Conservation (phyloP, 805 yeast species). For the Nakazawaea pomicola region DNA sequence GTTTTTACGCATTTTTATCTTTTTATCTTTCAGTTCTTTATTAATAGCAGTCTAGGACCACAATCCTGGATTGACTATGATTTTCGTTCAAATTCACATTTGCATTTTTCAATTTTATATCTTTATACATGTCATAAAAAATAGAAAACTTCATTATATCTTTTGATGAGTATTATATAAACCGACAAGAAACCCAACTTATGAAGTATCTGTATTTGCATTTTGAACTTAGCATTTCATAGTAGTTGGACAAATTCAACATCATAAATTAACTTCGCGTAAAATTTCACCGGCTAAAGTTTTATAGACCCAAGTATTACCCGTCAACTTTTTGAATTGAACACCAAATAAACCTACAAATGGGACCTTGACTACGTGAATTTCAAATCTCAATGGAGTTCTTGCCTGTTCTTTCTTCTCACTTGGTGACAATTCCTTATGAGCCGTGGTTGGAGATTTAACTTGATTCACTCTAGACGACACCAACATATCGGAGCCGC, state of each 20-base stretch:
- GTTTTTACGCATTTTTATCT: no score
- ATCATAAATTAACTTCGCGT: slow-evolving; percentile 57
- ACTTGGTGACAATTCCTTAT: slow-evolving; percentile 13
- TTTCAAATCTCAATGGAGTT: slow-evolving; percentile 81
- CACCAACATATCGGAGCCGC: slow-evolving; percentile 56
- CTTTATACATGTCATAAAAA: background rate
- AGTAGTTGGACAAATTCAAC: background rate
- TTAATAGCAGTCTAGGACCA: no score
- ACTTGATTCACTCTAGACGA: slow-evolving; percentile 55
- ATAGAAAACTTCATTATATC: no score
- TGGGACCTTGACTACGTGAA: slow-evolving; percentile 88
- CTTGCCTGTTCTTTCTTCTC: slow-evolving; percentile 21
- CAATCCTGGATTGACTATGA: no score
- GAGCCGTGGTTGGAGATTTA: slow-evolving; percentile 17
- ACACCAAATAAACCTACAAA: slow-evolving; percentile 88
- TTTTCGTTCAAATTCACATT: background rate
- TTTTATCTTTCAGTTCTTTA: no score
- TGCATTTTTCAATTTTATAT: background rate
- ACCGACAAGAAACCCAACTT: no score
- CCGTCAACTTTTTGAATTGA: slow-evolving; percentile 88
- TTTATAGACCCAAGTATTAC: slow-evolving; percentile 94
- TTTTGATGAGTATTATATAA: no score
- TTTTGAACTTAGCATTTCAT: no score
- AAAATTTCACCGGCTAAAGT: slow-evolving; percentile 83
- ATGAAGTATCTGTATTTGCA: no score